Evolutionary conservation across 1,284 basidiomycete species (phyloP).

Genomic region (Puccinia horiana): DNA sequence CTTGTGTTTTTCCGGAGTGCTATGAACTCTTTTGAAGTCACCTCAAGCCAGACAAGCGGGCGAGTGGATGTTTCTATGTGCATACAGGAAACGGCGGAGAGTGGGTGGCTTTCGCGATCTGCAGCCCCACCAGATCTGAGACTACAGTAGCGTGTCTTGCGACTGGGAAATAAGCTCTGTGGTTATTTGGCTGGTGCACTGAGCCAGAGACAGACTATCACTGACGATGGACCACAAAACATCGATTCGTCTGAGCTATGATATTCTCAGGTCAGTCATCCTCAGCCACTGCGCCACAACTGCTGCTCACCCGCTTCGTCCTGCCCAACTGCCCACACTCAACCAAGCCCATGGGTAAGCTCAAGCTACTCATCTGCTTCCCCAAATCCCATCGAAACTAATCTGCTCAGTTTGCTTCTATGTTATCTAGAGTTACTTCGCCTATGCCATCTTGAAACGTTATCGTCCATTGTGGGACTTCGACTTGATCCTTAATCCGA

Average conservation of each 20-base stretch:
- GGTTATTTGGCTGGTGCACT: too few relatives aligned
- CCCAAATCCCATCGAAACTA: neutral
- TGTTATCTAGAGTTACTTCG: conserved; percentile 20
- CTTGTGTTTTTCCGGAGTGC: too few relatives aligned
- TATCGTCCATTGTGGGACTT: conserved; percentile 28
- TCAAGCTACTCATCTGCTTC: neutral
- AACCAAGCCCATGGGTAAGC: too few relatives aligned
- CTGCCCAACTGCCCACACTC: too few relatives aligned
- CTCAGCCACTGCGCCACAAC: neutral
- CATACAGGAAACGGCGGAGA: too few relatives aligned
- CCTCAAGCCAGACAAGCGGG: too few relatives aligned
- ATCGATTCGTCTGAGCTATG: conserved; percentile 36
- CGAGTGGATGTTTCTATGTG: too few relatives aligned
- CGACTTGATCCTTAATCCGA: conserved; percentile 26
- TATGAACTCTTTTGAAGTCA: too few relatives aligned
- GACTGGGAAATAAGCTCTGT: neutral
- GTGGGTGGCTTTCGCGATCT: too few relatives aligned
- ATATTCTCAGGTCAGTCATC: conserved; percentile 37
- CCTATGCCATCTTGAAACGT: conserved; percentile 35
- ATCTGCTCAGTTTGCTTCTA: neutral
- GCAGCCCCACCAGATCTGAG: too few relatives aligned
- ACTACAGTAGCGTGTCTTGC: too few relatives aligned
- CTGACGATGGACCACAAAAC: neutral
- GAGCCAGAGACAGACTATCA: too few relatives aligned
- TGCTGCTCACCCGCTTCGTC: neutral